These are phyloP conservation scores for Penicillium tannophilum DNA, from an alignment of 495 filamentous ascomycete genomes.

Conservation along the genomic window DNA sequence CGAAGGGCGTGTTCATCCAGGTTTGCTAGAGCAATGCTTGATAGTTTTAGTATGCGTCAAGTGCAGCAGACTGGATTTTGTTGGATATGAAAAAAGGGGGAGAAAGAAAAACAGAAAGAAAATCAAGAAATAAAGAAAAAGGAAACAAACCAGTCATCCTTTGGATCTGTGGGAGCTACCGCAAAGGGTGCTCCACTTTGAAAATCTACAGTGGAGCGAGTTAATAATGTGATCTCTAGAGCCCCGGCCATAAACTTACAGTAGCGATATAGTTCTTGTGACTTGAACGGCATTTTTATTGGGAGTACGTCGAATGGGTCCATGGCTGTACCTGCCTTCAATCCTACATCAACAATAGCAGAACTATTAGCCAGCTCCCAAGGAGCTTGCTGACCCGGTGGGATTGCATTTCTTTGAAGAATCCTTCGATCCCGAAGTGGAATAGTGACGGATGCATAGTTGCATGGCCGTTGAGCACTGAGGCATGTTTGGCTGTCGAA, in stretches of 20 bases:
- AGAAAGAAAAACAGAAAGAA: too few species aligned
- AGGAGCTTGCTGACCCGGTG: slow-evolving; percentile 1
- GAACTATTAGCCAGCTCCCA: background rate
- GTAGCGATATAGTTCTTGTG: slow-evolving; percentile 1
- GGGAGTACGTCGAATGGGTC: background rate
- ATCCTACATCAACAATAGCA: background rate
- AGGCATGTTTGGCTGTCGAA: background rate
- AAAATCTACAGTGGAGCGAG: background rate
- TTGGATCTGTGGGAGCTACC: background rate
- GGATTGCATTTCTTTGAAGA: background rate
- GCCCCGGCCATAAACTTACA: background rate
- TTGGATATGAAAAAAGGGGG: background rate
- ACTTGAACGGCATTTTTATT: slow-evolving; percentile 3
- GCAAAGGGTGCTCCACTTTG: background rate
- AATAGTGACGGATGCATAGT: background rate
- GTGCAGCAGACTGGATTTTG: background rate
- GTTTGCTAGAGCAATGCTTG: background rate
- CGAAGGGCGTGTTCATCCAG: slow-evolving; percentile 2
- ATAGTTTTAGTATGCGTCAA: background rate
- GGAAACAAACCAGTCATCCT: too few species aligned
- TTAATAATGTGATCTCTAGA: background rate
- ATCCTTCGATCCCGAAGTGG: slow-evolving; percentile 2
- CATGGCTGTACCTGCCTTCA: background rate
- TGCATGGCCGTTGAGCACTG: background rate
- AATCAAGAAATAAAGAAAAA: too few species aligned